Evolutionary conservation across 1,284 basidiomycete species (phyloP).

Genomic region (Sutorius eximius): DNA sequence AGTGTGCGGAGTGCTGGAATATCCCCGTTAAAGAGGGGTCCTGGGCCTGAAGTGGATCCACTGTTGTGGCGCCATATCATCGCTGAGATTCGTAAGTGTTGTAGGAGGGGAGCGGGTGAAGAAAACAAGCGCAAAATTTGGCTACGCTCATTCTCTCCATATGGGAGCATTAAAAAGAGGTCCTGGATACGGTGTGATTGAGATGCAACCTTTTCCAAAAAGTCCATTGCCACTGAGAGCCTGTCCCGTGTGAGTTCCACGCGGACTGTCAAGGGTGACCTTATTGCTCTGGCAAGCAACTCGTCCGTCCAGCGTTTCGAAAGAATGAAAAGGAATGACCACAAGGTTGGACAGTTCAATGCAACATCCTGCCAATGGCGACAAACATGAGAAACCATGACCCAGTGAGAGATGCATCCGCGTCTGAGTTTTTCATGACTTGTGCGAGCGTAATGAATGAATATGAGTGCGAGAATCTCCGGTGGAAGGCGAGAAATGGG

Average conservation of each 20-base stretch:
- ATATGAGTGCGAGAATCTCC: conserved; percentile 31
- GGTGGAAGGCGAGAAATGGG: conserved; percentile 34
- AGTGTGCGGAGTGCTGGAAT: conserved; percentile 33
- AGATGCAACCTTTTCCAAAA: conserved; percentile 24
- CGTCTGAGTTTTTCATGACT: neutral
- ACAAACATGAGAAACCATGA: conserved; percentile 36
- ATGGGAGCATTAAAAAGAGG: conserved; percentile 16
- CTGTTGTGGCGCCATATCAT: conserved; percentile 4
- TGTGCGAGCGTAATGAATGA: conserved; percentile 20
- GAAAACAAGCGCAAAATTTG: conserved; percentile 15
- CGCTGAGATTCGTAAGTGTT: conserved; percentile 15
- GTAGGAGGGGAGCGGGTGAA: conserved; percentile 20
- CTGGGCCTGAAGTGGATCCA: conserved; percentile 15
- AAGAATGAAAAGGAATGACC: conserved; percentile 34
- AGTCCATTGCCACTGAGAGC: conserved; percentile 13
- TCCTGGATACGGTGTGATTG: conserved; percentile 23
- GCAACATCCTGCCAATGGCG: conserved; percentile 39
- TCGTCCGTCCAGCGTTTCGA: conserved; percentile 33
- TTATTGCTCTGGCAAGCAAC: conserved; percentile 40
- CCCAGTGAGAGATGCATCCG: conserved; percentile 14
- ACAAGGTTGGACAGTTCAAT: conserved; percentile 34
- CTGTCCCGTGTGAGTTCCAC: conserved; percentile 19
- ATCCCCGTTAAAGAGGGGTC: conserved; percentile 23
- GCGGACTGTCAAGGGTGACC: conserved; percentile 30
- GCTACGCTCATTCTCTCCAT: conserved; percentile 2